These are phyloP conservation scores for Cadophora sp. DNA, from an alignment of 2,329 filamentous ascomycete species.

Conservation along the genomic window DNA sequence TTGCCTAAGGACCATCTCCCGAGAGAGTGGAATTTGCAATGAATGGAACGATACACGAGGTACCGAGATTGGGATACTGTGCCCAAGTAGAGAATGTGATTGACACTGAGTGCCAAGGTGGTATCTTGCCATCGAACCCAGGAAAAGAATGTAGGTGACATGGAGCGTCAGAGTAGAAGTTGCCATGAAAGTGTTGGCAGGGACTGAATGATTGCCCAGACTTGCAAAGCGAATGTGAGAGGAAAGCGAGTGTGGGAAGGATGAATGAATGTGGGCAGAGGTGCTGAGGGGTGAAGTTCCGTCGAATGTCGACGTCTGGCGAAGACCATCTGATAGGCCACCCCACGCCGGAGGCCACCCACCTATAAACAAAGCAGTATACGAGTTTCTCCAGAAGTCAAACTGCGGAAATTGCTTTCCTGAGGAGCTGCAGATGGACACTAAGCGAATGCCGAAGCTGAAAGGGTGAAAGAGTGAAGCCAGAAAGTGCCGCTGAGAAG, in stretches of 20 bases:
- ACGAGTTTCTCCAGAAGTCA: too few relatives aligned
- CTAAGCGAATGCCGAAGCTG: neutral
- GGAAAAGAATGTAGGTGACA: neutral
- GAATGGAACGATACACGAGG: conserved; percentile 2
- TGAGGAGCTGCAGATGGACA: neutral
- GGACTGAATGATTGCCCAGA: neutral
- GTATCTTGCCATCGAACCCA: conserved; percentile 8
- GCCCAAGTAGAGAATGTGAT: neutral
- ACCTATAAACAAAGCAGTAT: neutral
- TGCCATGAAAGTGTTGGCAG: neutral
- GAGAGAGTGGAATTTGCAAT: conserved; percentile 15
- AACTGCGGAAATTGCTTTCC: neutral
- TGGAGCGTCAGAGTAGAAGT: neutral
- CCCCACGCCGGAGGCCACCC: neutral
- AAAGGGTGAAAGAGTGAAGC: neutral
- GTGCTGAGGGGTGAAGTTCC: neutral
- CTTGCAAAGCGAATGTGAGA: neutral
- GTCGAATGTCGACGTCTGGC: neutral
- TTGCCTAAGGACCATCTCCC: neutral
- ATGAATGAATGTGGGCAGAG: neutral
- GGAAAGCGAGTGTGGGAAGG: neutral
- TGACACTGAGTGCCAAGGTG: conserved; percentile 3
- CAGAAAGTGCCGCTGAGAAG: neutral
- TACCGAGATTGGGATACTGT: neutral
- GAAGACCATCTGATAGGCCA: neutral